A percentile compares a stretch with the other conserved stretches of the same genome.
Conservation (phyloP, 2,329 filamentous ascomycete genomes). For the Colletotrichum godetiae region DNA sequence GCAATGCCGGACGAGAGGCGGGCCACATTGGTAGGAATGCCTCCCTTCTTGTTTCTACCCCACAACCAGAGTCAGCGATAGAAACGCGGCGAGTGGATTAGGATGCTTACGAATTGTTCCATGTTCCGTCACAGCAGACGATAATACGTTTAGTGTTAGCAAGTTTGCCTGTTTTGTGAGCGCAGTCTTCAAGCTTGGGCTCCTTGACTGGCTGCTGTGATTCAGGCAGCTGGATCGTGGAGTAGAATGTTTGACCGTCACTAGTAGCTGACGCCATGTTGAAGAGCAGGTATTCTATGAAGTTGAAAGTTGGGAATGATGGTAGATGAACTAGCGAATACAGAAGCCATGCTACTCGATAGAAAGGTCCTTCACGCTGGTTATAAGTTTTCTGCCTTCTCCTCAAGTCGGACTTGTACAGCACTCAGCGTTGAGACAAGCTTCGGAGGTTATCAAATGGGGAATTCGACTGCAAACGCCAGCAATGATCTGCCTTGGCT, state of each 20-base stretch:
- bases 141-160: slow-evolving; percentile 40
- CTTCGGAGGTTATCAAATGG: background rate
- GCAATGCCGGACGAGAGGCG: slow-evolving; percentile 46
- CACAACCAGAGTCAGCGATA: background rate
- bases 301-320: background rate
- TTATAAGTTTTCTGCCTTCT: no score
- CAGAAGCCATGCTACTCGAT: no score
- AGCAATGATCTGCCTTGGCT: background rate
- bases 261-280: background rate
- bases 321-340: no score
- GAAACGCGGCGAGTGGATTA: background rate
- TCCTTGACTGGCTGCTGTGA: background rate
- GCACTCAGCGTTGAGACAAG: background rate
- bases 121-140: slow-evolving; percentile 52
- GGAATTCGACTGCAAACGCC: background rate
- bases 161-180: slow-evolving; percentile 14
- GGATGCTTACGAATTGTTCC: slow-evolving; percentile 41
- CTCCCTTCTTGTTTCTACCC: slow-evolving; percentile 17
- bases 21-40: slow-evolving; percentile 45
- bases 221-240: background rate
- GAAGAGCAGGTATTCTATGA: background rate
- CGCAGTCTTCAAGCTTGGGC: slow-evolving; percentile 14
- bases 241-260: background rate
- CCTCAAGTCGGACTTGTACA: background rate
- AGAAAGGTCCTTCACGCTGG: no score